Conservation (phyloP, 1,139 yeast species). For the Magnusiomyces fungicola region DNA sequence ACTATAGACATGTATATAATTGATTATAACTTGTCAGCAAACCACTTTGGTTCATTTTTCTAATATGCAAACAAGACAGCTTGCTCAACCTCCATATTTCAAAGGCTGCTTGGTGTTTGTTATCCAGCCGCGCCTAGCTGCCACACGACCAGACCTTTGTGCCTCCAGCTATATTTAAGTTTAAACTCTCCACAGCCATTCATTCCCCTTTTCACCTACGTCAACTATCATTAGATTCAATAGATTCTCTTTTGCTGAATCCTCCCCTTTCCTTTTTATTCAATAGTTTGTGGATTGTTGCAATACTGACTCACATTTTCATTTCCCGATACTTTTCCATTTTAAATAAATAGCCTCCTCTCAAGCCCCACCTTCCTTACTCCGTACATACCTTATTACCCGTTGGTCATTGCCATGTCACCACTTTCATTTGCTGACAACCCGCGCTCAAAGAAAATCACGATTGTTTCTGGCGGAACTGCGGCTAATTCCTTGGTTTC, state of each 20-base stretch:
- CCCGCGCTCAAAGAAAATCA: constrained; percentile 16
- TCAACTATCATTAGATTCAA: background rate
- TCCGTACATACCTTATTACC: background rate
- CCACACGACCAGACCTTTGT: no score
- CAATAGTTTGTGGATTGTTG: background rate
- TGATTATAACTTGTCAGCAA: no score
- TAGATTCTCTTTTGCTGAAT: background rate
- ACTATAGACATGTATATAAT: no score
- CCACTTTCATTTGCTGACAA: background rate
- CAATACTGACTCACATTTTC: background rate
- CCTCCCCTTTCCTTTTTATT: no score
- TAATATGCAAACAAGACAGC: no score
- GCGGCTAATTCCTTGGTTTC: constrained; percentile 61
- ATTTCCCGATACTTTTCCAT: background rate
- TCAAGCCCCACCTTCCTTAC: background rate
- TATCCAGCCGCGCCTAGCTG: no score
- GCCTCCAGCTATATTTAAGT: background rate
- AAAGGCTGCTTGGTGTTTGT: no score
- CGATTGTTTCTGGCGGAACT: constrained; percentile 60
- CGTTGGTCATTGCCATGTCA: background rate
- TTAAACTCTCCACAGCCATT: background rate
- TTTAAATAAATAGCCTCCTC: background rate
- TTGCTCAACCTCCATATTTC: no score
- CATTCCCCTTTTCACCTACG: no score
- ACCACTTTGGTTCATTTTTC: no score